These are phyloP conservation scores for Metschnikowia dekortorum DNA, from an alignment of 805 yeast genomes.

Conservation along the genomic window DNA sequence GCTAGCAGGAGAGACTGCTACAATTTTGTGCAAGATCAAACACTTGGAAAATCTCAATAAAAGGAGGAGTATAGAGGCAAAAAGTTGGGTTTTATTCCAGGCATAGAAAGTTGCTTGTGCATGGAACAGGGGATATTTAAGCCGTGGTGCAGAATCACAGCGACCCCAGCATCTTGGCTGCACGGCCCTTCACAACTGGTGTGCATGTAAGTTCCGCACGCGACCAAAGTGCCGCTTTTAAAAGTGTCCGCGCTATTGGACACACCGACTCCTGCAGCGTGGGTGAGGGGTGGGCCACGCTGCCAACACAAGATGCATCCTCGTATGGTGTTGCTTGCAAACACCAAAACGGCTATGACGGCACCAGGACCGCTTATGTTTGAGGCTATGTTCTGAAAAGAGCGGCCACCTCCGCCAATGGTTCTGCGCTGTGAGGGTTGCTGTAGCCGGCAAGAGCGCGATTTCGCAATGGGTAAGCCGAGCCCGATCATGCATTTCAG, in stretches of 20 bases:
- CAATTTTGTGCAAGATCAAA: not conserved
- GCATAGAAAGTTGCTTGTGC: not conserved
- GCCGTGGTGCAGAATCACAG: not conserved
- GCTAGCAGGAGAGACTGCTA: not conserved
- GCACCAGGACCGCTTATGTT: not conserved
- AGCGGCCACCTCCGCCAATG: not conserved
- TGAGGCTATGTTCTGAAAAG: not conserved
- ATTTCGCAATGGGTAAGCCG: constrained; percentile 1
- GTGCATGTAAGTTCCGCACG: not conserved
- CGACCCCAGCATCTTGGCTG: not conserved
- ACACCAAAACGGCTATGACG: not conserved
- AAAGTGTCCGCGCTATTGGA: not conserved
- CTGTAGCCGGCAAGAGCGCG: not conserved
- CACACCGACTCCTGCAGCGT: not conserved
- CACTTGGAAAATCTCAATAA: not conserved
- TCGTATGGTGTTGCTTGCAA: not conserved
- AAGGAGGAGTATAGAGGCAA: not conserved
- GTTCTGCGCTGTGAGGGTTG: not conserved
- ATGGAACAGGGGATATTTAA: not conserved
- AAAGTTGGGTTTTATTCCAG: not conserved
- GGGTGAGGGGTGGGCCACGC: not conserved
- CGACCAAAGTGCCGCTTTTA: not conserved
- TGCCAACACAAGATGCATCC: not conserved
- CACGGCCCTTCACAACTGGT: not conserved
- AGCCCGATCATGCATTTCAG: not conserved